A percentile compares a stretch with the other conserved stretches of the same genome.
phyloP scores from a whole-genome alignment of 805 yeast species.

The Suhomyces xylopsoci region DNA sequence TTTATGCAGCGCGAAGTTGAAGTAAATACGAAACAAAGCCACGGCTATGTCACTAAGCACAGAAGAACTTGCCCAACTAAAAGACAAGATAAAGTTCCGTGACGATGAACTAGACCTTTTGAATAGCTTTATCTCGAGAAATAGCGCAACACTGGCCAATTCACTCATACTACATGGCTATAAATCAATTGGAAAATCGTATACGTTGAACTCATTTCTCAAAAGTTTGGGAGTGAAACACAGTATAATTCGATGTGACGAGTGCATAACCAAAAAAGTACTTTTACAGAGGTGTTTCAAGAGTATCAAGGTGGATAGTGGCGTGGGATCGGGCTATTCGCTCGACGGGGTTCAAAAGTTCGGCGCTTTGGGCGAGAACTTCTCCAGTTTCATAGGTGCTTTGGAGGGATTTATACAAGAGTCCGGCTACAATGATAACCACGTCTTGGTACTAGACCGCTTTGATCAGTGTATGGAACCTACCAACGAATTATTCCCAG shows the following conservation, averaged over 20 bases:
- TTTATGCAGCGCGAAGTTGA: not conserved
- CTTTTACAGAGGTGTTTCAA: conserved; percentile 43
- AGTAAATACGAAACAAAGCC: not conserved
- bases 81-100: conserved; percentile 24
- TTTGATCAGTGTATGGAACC: conserved; percentile 47
- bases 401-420: conserved; percentile 37
- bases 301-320: conserved; percentile 35
- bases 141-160: conserved; percentile 27
- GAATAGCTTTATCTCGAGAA: conserved; percentile 30
- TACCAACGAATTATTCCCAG: conserved; percentile 36
- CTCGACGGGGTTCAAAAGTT: conserved; percentile 14
- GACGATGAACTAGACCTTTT: conserved; percentile 34
- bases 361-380: conserved; percentile 37
- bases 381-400: conserved; percentile 38
- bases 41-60: not conserved
- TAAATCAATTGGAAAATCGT: conserved; percentile 48
- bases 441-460: conserved; percentile 46
- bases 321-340: conserved; percentile 17
- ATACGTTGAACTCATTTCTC: conserved; percentile 32
- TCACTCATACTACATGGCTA: conserved; percentile 47
- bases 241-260: conserved; percentile 43
- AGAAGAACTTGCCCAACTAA: not conserved
- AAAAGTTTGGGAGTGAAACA: conserved; percentile 21
- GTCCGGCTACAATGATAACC: conserved; percentile 28
- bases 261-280: conserved; percentile 37